Base-by-base conservation (phyloP, 225 moss, liverwort and hornwort species). In the Rhytidiadelphus loreus region DNA sequence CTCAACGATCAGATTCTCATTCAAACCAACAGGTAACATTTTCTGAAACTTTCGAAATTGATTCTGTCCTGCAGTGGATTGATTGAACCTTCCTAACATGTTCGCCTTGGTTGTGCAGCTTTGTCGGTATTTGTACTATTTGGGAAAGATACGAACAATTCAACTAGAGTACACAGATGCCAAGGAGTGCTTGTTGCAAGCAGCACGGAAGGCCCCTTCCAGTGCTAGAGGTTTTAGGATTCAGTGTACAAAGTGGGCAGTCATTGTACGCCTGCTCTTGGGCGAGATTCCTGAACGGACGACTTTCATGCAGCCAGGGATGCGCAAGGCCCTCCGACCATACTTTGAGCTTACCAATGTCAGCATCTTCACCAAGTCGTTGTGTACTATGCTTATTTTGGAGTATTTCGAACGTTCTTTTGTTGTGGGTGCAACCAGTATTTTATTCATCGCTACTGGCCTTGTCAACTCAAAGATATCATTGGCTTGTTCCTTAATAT, bases 281-380 rank as follows among this genome's bases (percentile, higher is more conserved):
- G 98, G 98, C 83, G 98, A 98, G 95, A 98, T 98, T 87, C 98
- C 98, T 77, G 98, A 98, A 88, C 95, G 98, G 60, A 98, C 97
- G 72, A 98, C 98, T 65, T 98, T 98, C 87, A 98, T 98, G 98
- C 97, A 97, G 91, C 94, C 93, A 66, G 98, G 98, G 86, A 97
- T 98, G 98, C 95, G 96, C 89, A 95, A 97, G 92, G 93, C 98
- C 52, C 95, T 98, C 65, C 93, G 96, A 80, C 97, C 98, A 7
- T 98, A 98, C 91, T 98, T 98, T 81, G 98, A 98, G 89, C 94
- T 98, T 44, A 98, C 98, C 30, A 98, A 98, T 93, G 98, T 98
- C 83, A 60, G 92, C 59, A 65, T 89, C 82, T 87, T 82, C 85
- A 71, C 85, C 35, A 53, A 63, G 43, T 82, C 53, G 41, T 62